Conservation (phyloP, 495 filamentous ascomycete genomes). For the Astrocystis sublimbata region DNA sequence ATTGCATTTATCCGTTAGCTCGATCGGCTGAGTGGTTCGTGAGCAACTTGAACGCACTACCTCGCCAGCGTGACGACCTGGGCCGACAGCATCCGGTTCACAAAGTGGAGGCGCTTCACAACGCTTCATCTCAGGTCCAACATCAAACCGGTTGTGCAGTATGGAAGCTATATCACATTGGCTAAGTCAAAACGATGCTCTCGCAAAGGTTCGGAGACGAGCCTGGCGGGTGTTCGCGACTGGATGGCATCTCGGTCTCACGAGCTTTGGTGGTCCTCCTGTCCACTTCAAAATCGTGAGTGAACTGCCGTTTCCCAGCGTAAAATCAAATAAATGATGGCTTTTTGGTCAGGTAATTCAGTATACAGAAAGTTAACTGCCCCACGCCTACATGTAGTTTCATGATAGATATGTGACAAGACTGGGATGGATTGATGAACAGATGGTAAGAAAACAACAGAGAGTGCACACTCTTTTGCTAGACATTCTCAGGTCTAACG, state of each 20-base stretch:
- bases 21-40: too few relatives aligned
- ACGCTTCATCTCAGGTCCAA: not conserved
- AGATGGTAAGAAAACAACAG: slow-evolving; percentile 50
- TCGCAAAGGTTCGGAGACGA: not conserved
- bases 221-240: slow-evolving; percentile 29
- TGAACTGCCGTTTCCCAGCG: not conserved
- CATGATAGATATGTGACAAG: slow-evolving; percentile 67
- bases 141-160: not conserved
- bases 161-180: not conserved
- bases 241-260: slow-evolving; percentile 71
- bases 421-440: slow-evolving; percentile 73
- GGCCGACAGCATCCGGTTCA: too few relatives aligned
- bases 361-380: not conserved
- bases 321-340: not conserved
- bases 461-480: not conserved
- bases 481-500: not conserved
- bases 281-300: slow-evolving; percentile 69
- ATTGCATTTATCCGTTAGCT: not conserved
- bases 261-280: slow-evolving; percentile 69
- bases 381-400: slow-evolving; percentile 35
- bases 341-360: not conserved
- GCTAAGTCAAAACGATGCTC: not conserved
- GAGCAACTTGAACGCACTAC: too few relatives aligned
- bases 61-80: too few relatives aligned
- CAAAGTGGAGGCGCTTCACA: too few relatives aligned